Evolutionary conservation across 2,329 filamentous ascomycete genomes (phyloP).

Genomic region (Pleoardoris graminearum): DNA sequence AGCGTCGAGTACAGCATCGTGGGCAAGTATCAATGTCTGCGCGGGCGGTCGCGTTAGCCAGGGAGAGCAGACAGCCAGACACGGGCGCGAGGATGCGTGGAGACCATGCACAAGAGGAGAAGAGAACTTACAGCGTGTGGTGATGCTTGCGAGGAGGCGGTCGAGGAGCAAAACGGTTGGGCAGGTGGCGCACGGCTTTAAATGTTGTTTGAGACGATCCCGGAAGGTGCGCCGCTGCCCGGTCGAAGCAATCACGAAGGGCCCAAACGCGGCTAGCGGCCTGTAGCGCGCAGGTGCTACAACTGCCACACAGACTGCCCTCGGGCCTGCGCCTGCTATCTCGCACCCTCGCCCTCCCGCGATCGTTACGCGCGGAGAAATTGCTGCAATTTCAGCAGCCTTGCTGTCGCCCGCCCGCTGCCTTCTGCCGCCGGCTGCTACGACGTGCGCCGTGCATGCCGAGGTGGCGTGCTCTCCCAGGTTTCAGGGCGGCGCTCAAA

Average conservation of each 20-base stretch:
- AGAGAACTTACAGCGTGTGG: constrained; percentile 17
- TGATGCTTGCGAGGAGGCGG: constrained; percentile 11
- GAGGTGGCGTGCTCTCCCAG: not conserved
- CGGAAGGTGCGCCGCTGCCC: constrained; percentile 9
- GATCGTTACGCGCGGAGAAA: not conserved
- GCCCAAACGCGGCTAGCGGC: constrained; percentile 6
- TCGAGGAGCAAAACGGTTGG: constrained; percentile 1
- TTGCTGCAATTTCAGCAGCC: constrained; percentile 2
- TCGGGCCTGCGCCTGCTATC: constrained; percentile 1
- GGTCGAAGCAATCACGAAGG: constrained; percentile 9
- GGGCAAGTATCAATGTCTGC: constrained; percentile 44
- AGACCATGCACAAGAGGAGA: not conserved
- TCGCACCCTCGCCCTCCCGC: not conserved
- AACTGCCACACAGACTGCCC: constrained; percentile 8
- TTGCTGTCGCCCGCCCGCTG: constrained; percentile 4
- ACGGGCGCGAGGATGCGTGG: too few species aligned
- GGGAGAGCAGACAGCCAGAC: constrained; percentile 5
- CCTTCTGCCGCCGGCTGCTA: not conserved
- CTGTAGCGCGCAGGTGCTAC: constrained; percentile 2
- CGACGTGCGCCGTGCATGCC: constrained; percentile 1
- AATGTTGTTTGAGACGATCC: constrained; percentile 13
- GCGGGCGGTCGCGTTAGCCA: constrained; percentile 25
- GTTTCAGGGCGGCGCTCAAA: constrained; percentile 19
- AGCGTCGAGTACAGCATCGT: constrained; percentile 55
- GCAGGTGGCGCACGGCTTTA: constrained; percentile 15